Base-by-base conservation (phyloP, 805 yeast genomes). In the Wickerhamomyces xylosicus region DNA sequence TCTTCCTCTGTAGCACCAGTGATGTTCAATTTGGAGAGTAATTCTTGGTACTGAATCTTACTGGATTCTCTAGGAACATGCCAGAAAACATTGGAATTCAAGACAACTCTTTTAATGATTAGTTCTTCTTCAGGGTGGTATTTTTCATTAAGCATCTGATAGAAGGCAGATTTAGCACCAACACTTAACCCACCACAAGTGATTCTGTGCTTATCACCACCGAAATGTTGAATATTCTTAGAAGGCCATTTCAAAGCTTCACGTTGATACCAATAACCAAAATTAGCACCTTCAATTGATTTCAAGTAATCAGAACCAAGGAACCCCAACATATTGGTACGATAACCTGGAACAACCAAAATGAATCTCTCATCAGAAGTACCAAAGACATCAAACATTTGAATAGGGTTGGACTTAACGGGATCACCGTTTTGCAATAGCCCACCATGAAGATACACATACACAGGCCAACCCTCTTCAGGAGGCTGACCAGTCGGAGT, bases 101-200 rank as follows among this genome's bases (percentile, higher is more conserved):
- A 57, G n/a, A 54, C 45, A 16, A 50, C 52, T 43, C 61, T 61
- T 43, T 65, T 64, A 43, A 66, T 64, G 35, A 64, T 56, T 46
- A 63, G 71, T 11, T 42, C 35, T 3, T 29, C 67, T 25, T 62
- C 58, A 9, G 67, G 65, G 40, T 66, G 62, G 44, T 66, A 66
- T 10, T 63, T 27, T 43, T 66, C 71, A 46, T 66, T 66, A 1
- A 64, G 63, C 22, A 66, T 39, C 46, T 67, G 72, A 45, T 59
- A 63, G 36, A 62, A 62, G 3, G 67, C 57, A 5, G 67, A 61
- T 39, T 63, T 59, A 14, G 66, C 59, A 6, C 77, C 78, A 4
- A 76, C 72, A 28, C 68, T 60, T 33, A 69, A 57, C 5, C 77
- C 77, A 29, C 65, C 61, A 25, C 69, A 52, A 0, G 74, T 62